Evolutionary conservation across 345 rosid genomes (phyloP).

Genomic region (Diplotaxis tenuifolia): DNA sequence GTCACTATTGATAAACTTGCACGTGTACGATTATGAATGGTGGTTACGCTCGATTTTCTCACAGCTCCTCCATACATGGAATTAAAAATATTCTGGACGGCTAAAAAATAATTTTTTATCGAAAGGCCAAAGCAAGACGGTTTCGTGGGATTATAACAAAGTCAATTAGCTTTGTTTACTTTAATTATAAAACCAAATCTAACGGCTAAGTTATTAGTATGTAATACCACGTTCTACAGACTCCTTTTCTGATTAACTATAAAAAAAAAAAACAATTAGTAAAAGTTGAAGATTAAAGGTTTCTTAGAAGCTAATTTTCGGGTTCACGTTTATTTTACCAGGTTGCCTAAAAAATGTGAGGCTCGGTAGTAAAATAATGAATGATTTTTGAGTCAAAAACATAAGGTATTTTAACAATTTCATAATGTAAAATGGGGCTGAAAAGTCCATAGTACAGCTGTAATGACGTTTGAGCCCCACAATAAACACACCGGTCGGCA

Average conservation of each 20-base stretch:
- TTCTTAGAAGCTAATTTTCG: neutral
- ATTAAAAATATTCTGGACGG: slow-evolving; percentile 20
- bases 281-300: neutral
- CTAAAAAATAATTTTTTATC: neutral
- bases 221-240: slow-evolving; percentile 12
- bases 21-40: slow-evolving; percentile 4
- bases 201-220: slow-evolving; percentile 18
- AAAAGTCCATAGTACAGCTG: slow-evolving; percentile 25
- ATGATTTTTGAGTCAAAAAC: neutral
- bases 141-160: slow-evolving; percentile 29
- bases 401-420: neutral
- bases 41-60: neutral
- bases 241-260: neutral
- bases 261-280: too few species aligned
- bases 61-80: neutral
- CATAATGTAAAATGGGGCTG: slow-evolving; percentile 2
- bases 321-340: neutral
- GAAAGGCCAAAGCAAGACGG: slow-evolving; percentile 25
- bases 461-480: slow-evolving; percentile 8
- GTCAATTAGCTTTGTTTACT: neutral
- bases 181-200: slow-evolving; percentile 4
- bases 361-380: neutral
- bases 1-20: neutral
- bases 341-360: neutral
- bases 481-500: slow-evolving; percentile 7